phyloP scores from a whole-genome alignment of 2,329 filamentous ascomycete species.

The Cordyceps farinosa region DNA sequence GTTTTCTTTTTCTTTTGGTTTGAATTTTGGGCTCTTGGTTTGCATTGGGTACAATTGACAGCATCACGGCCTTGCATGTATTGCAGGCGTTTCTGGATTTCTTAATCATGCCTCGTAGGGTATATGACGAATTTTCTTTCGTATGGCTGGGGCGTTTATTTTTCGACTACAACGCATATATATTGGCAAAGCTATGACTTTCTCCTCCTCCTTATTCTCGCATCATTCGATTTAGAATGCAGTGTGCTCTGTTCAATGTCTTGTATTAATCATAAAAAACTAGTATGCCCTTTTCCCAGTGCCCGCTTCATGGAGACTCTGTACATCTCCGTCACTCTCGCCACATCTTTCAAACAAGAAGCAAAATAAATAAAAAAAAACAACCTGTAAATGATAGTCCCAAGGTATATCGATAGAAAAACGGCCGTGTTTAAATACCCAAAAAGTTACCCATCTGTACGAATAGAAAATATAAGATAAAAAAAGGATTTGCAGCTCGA shows the following conservation, averaged over 20 bases:
- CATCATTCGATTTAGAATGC: not conserved
- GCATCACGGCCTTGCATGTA: not conserved
- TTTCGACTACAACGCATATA: not conserved
- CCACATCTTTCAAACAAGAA: not conserved
- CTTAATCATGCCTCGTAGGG: not conserved
- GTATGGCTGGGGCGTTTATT: not conserved
- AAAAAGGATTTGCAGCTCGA: not conserved
- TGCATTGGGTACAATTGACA: not conserved
- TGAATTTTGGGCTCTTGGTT: not conserved
- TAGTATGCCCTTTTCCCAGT: not conserved
- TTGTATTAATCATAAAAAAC: not conserved
- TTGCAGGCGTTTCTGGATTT: not conserved
- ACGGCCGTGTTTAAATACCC: constrained; percentile 7
- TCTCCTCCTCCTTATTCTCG: not conserved
- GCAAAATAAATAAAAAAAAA: not conserved
- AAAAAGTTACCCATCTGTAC: constrained; percentile 6
- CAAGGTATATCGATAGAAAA: constrained; percentile 14
- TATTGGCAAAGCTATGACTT: not conserved
- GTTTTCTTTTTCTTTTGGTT: not conserved
- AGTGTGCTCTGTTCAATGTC: not conserved
- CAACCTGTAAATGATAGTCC: constrained; percentile 12
- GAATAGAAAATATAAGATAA: not conserved
- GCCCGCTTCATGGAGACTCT: not conserved
- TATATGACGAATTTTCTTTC: not conserved
- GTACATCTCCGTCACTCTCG: not conserved